Percentiles rank a stretch among this genome's conserved stretches.
phyloP scores from a whole-genome alignment of 805 yeast genomes.

The Candida jianshihensis region DNA sequence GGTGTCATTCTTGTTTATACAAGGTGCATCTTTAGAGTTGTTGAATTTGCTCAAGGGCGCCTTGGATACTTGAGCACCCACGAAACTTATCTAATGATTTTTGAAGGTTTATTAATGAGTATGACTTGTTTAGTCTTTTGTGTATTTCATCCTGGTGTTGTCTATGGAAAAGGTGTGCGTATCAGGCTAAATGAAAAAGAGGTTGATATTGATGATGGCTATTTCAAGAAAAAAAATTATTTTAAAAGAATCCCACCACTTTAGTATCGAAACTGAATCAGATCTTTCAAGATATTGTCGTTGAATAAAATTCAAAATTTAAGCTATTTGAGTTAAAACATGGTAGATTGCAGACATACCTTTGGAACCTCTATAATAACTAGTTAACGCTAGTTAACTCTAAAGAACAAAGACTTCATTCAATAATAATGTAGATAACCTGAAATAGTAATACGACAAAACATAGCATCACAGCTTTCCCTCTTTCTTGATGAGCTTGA shows the following conservation, averaged over 20 bases:
- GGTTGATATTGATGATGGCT: background rate
- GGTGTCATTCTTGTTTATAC: constrained; percentile 50
- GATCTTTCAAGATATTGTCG: too few relatives aligned
- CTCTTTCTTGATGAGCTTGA: background rate
- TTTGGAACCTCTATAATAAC: too few relatives aligned
- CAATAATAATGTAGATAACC: too few relatives aligned
- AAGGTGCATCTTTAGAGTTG: constrained; percentile 67
- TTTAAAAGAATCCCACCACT: too few relatives aligned
- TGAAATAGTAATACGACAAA: too few relatives aligned
- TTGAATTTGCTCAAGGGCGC: constrained; percentile 73
- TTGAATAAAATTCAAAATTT: too few relatives aligned
- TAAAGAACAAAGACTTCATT: too few relatives aligned
- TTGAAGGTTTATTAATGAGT: constrained; percentile 59
- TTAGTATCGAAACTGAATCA: too few relatives aligned
- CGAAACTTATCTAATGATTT: constrained; percentile 50
- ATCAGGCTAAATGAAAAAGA: background rate
- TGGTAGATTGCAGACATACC: too few relatives aligned
- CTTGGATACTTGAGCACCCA: constrained; percentile 53
- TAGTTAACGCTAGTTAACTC: too few relatives aligned
- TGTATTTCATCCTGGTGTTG: constrained; percentile 57
- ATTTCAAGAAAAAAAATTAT: too few relatives aligned
- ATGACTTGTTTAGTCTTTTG: constrained; percentile 41
- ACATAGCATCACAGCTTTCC: constrained; percentile 7
- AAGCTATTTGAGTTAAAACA: too few relatives aligned
- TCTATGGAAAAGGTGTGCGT: constrained; percentile 26